Evolutionary conservation across 2,329 filamentous ascomycete genomes (phyloP).

Genomic region (Albifimbria verrucaria): DNA sequence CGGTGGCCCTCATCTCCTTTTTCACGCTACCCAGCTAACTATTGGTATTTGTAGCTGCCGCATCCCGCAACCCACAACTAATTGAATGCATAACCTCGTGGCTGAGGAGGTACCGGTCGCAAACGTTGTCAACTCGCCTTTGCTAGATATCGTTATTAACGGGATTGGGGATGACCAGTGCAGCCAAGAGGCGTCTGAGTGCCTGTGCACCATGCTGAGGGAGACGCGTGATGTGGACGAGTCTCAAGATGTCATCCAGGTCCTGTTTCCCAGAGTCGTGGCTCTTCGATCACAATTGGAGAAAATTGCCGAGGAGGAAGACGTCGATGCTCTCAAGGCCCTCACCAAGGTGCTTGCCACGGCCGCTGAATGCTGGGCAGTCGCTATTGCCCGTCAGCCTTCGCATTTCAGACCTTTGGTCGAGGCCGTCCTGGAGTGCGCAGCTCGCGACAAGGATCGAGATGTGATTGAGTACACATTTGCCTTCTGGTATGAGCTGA

Average conservation of each 20-base stretch:
- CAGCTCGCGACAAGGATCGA: conserved; percentile 78
- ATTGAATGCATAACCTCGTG: conserved; percentile 96
- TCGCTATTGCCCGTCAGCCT: conserved; percentile 83
- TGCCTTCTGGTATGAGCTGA: conserved; percentile 96
- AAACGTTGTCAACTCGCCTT: conserved; percentile 78
- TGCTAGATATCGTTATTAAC: conserved; percentile 77
- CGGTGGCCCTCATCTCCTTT: background rate
- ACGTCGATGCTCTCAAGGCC: conserved; percentile 81
- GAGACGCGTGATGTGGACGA: conserved; percentile 95
- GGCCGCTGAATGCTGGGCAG: conserved; percentile 90
- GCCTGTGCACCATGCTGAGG: conserved; percentile 83
- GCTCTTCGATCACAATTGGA: conserved; percentile 73
- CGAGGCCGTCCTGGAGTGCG: conserved; percentile 89
- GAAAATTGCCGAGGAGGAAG: conserved; percentile 73
- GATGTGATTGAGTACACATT: conserved; percentile 95
- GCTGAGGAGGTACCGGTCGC: conserved; percentile 88
- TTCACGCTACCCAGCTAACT: conserved; percentile 8
- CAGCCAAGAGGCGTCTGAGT: conserved; percentile 86
- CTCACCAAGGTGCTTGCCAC: conserved; percentile 89
- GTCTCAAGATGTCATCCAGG: conserved; percentile 75
- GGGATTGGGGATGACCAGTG: conserved; percentile 73
- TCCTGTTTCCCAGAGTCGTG: conserved; percentile 78
- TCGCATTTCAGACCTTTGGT: conserved; percentile 79
- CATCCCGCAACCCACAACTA: conserved; percentile 82
- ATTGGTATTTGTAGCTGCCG: conserved; percentile 51